Conservation (phyloP, 2,329 filamentous ascomycete genomes). For the Fusarium decemcellulare region DNA sequence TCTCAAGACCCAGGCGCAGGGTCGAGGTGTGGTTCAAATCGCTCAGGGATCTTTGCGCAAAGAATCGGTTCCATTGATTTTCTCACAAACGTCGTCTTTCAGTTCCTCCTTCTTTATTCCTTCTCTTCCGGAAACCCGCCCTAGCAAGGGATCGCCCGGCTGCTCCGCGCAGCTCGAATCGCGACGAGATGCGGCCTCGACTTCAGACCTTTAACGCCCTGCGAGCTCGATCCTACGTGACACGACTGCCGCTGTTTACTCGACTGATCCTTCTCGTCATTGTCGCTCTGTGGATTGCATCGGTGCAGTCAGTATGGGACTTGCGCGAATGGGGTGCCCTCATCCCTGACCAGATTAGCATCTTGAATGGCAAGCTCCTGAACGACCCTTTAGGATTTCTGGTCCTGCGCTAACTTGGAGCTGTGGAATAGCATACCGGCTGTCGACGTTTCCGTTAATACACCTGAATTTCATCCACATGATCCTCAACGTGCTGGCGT, state of each 20-base stretch:
- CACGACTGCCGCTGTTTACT: slow-evolving; percentile 91
- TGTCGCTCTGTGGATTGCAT: slow-evolving; percentile 72
- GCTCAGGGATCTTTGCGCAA: slow-evolving; percentile 5
- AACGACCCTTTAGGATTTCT: background rate
- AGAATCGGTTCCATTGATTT: slow-evolving; percentile 3
- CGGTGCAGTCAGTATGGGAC: slow-evolving; percentile 79
- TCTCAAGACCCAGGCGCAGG: slow-evolving; percentile 32
- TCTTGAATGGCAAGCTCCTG: slow-evolving; percentile 73
- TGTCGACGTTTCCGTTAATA: slow-evolving; percentile 93
- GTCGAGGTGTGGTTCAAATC: slow-evolving; percentile 27
- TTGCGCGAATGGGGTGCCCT: slow-evolving; percentile 84
- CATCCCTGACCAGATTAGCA: slow-evolving; percentile 80
- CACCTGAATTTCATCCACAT: slow-evolving; percentile 87
- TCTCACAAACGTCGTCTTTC: background rate
- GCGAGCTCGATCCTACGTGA: slow-evolving; percentile 84
- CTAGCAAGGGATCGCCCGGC: slow-evolving; percentile 37
- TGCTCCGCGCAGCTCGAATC: slow-evolving; percentile 43
- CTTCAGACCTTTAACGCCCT: slow-evolving; percentile 73
- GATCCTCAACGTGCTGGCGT: slow-evolving; percentile 82
- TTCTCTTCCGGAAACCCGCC: slow-evolving; percentile 2
- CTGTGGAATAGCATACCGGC: slow-evolving; percentile 79
- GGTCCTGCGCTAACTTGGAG: slow-evolving; percentile 15
- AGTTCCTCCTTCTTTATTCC: background rate
- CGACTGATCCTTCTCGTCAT: slow-evolving; percentile 78
- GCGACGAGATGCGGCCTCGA: slow-evolving; percentile 49